These are phyloP conservation scores for Tuber borchii DNA, from an alignment of 495 filamentous ascomycete genomes.

Conservation along the genomic window DNA sequence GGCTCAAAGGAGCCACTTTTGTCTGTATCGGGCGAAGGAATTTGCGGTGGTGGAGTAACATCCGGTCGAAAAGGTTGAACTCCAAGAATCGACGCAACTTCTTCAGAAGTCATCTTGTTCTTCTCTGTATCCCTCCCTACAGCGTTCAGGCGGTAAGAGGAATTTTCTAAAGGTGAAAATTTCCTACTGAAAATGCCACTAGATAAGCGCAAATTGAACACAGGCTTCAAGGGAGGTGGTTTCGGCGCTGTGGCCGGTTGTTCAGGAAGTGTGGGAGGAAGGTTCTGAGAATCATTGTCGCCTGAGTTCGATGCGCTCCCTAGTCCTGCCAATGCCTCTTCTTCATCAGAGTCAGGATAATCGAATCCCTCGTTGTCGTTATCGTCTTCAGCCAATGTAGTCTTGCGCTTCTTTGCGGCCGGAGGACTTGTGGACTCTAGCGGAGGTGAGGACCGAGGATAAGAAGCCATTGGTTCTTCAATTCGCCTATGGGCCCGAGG, in stretches of 20 bases:
- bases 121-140: background rate
- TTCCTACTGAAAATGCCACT: conserved; percentile 30
- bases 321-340: conserved; percentile 14
- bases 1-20: conserved; percentile 3
- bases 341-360: conserved; percentile 32
- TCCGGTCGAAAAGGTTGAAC: conserved; percentile 18
- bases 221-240: conserved; percentile 10
- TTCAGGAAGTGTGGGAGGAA: background rate
- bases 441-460: conserved; percentile 27
- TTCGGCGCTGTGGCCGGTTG: background rate
- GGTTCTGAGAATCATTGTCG: conserved; percentile 11
- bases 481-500: conserved; percentile 32
- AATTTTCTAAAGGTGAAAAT: conserved; percentile 13
- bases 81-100: conserved; percentile 7
- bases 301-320: background rate
- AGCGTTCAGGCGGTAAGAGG: conserved; percentile 13
- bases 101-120: background rate
- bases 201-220: conserved; percentile 26
- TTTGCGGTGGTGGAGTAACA: conserved; percentile 10
- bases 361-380: conserved; percentile 23
- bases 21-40: conserved; percentile 2
- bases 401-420: conserved; percentile 12
- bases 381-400: conserved; percentile 2
- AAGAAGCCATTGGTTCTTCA: conserved; percentile 22
- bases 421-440: conserved; percentile 4